Percentiles rank a stretch among this genome's conserved stretches.
Conservation (phyloP, 2,329 filamentous ascomycete species). For the Elsinoe ampelina region DNA sequence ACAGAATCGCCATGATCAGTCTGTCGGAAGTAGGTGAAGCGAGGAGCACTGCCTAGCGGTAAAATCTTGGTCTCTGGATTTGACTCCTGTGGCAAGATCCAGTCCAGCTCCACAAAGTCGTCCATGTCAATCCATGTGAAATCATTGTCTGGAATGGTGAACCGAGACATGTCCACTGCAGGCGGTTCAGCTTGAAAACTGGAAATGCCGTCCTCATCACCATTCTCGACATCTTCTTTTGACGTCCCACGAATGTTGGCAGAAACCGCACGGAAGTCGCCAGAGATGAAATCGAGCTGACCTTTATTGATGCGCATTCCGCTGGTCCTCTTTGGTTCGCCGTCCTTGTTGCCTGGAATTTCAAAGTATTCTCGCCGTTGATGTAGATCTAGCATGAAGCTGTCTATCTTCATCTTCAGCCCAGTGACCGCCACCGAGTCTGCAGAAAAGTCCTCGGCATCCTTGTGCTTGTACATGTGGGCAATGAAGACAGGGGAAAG, state of each 20-base stretch:
- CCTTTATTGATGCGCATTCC: constrained; percentile 94
- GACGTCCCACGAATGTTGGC: constrained; percentile 78
- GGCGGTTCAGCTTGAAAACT: constrained; percentile 39
- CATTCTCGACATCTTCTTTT: constrained; percentile 60
- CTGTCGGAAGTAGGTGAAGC: constrained; percentile 93
- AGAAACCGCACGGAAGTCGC: constrained; percentile 87
- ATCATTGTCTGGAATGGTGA: constrained; percentile 92
- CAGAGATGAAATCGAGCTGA: constrained; percentile 82
- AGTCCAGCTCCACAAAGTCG: constrained; percentile 95
- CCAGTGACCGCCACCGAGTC: constrained; percentile 81
- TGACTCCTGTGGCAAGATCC: constrained; percentile 81
- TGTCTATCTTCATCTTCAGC: constrained; percentile 91
- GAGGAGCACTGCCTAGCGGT: constrained; percentile 83
- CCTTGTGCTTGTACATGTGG: constrained; percentile 98
- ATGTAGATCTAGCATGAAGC: constrained; percentile 94
- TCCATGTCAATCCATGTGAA: constrained; percentile 99
- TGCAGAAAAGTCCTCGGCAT: constrained; percentile 74
- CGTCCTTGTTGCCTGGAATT: constrained; percentile 56
- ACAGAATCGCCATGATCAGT: constrained; percentile 82
- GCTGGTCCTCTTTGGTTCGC: constrained; percentile 70
- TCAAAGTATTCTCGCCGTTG: constrained; percentile 87
- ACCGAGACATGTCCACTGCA: constrained; percentile 62
- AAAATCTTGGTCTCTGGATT: constrained; percentile 92
- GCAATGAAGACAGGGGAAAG: constrained; percentile 89
- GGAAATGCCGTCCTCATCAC: constrained; percentile 53